A percentile compares a stretch with the other conserved stretches of the same genome.
These are phyloP conservation scores for Tarenaya hassleriana DNA, from an alignment of 345 rosid species.

Conservation along the genomic window DNA sequence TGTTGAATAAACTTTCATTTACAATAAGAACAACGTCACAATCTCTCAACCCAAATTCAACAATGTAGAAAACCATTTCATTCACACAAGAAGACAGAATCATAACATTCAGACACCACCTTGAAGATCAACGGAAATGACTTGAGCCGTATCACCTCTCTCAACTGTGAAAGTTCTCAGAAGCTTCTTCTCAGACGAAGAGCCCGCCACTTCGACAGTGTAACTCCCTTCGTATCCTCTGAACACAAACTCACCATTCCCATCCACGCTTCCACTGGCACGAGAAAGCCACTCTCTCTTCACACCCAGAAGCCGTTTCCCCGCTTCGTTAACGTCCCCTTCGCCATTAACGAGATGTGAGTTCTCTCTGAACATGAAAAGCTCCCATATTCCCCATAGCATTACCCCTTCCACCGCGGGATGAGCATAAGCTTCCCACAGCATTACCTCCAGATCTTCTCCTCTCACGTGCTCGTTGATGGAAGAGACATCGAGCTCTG, in stretches of 20 bases:
- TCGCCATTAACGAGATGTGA: conserved; percentile 83
- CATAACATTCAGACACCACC: background rate
- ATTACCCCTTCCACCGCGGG: conserved; percentile 91
- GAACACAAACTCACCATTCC: conserved; percentile 47
- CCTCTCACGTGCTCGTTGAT: conserved; percentile 70
- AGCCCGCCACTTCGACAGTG: conserved; percentile 39
- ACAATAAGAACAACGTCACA: no score
- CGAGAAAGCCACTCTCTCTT: conserved; percentile 66
- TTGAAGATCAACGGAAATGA: conserved; percentile 44
- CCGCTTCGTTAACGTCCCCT: conserved; percentile 84
- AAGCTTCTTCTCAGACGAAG: conserved; percentile 29
- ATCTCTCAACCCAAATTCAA: no score
- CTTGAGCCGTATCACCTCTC: conserved; percentile 53
- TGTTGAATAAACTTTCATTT: no score
- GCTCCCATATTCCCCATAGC: conserved; percentile 99
- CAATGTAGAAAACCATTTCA: no score
- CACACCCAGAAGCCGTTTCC: conserved; percentile 59
- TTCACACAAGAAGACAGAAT: no score
- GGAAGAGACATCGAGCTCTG: conserved; percentile 87
- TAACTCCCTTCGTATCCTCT: conserved; percentile 87
- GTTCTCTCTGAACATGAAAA: conserved; percentile 73
- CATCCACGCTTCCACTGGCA: conserved; percentile 43
- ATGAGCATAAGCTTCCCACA: conserved; percentile 86
- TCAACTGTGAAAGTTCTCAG: conserved; percentile 52
- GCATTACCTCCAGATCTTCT: conserved; percentile 93